Base-by-base conservation (phyloP, 2,329 filamentous ascomycete genomes). In the Cercospora citrullina region DNA sequence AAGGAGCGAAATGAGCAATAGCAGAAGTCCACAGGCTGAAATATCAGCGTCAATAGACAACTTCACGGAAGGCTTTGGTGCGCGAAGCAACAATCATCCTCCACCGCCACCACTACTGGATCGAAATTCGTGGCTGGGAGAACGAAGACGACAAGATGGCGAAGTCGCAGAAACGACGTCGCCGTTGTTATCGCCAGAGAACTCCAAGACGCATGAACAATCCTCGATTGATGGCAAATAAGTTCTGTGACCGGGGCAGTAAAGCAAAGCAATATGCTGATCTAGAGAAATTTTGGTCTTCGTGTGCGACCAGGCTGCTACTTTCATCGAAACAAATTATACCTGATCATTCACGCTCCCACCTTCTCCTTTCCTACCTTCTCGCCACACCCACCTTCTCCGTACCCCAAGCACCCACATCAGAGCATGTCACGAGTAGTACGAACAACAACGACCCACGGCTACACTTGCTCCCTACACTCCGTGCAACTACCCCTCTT, bases 31-130 rank as follows among this genome's bases (percentile, higher is more conserved):
- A 16, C 45, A 64, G 30, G 62, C 36, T 7, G 16, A n/a, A n/a
- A 39, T 14, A 39, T 39, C 31, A 28, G 30, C 48, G 1, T 36
- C 31, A 30, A 31, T n/a, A 5, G 30, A 55, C 7, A 7, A 57
- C 9, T 45, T 42, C 2, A 26, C 30, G 2, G 33, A 33, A 8
- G 16, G 18, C 3, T 26, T 57, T 28, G n/a, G 10, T 4, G 2
- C 26, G 23, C 62, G 45, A 7, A 45, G 62, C 31, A 31, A 12
- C 21, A 26, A 6, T 26, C 21, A 62, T 28, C 28, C n/a, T 12
- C 62, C 62, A 16, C 26, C 51, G 23, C 62, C 62, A 18, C 62
- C 62, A 39, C n/a, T 64, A 9, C 26, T 51, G 26, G 31, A 64
- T 9, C 30, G 62, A 12, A 21, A 10, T 3, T 58, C 62, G n/a